Base-by-base conservation (phyloP, 1,284 basidiomycete genomes). In the Cerrena zonata region DNA sequence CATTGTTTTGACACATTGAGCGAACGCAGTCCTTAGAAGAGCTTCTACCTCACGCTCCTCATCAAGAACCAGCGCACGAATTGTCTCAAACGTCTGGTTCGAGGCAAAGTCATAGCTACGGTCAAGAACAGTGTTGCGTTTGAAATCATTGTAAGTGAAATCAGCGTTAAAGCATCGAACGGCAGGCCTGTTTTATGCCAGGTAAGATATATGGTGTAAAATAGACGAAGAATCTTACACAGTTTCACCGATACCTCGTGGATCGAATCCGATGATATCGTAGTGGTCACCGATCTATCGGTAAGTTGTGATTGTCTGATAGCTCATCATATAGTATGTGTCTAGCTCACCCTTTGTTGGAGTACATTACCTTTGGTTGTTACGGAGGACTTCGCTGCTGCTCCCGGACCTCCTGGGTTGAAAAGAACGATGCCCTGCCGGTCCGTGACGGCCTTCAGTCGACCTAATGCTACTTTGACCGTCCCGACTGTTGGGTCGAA, bases 201-300 rank as follows among this genome's bases (percentile, higher is more conserved):
- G n/a, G n/a, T n/a, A n/a, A n/a, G n/a, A n/a, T n/a, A n/a, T n/a
- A n/a, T 7, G 7, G 30, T 15, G 30, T 7, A 34, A 7, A 34
- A 7, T 7, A 34, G 15, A 34, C 30, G 7, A 7, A 15, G 30
- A 34, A 7, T 24, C n/a, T 36, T 24, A 50, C 49, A 18, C 36
- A 23, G 49, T 30, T 18, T 50, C 49, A 10, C 71, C 72, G 42
- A 73, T 69, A 0, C 73, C 74, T 48, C 73, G 61, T 13, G 71
- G 73, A 55, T 74, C 74, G 53, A 74, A 74, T 1, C 71, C 72
- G 40, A 73, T 54, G n/a, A 75, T 58, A 53, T 73, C 70, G 53
- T 64, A 72, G 11, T 70, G 61, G 24, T 61, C 57, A 12, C 69
- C 67, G 24, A 70, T 26, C 58, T 65, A 4, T 11, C 11, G 30